These are phyloP conservation scores for Sphaerulina vaccinii DNA, from an alignment of 2,329 filamentous ascomycete genomes.

Conservation along the genomic window DNA sequence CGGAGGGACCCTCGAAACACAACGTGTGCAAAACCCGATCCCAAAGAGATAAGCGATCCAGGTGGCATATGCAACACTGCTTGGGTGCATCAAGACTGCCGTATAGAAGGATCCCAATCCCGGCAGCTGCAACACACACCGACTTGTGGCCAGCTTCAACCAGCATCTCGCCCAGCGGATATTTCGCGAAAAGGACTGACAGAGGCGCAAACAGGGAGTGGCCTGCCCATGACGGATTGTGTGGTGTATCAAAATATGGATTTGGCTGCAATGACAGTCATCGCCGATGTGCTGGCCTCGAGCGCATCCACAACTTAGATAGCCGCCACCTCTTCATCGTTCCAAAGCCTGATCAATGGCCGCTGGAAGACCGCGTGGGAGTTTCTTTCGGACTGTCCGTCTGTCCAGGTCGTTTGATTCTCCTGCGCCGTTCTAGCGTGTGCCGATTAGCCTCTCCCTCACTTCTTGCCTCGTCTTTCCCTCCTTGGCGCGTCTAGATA, in stretches of 20 bases:
- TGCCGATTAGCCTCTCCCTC: not conserved
- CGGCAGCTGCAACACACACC: not conserved
- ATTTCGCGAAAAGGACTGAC: not conserved
- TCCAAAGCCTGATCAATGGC: not conserved
- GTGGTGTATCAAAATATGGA: not conserved
- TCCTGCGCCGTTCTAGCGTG: not conserved
- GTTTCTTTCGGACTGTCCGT: not conserved
- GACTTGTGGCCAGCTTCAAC: not conserved
- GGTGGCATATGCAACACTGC: not conserved
- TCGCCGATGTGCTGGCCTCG: not conserved
- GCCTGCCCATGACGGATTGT: not conserved
- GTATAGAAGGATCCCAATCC: too few species aligned
- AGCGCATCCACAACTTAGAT: not conserved
- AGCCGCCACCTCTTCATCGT: not conserved
- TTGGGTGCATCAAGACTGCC: not conserved
- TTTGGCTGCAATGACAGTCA: not conserved
- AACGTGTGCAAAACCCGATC: too few species aligned
- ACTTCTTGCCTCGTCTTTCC: not conserved
- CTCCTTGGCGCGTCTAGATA: not conserved
- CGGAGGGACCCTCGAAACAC: too few species aligned
- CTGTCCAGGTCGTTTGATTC: not conserved
- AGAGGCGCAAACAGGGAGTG: not conserved
- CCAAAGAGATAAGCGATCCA: not conserved
- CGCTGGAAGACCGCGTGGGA: not conserved
- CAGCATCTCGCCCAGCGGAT: not conserved